A percentile compares a stretch with the other conserved stretches of the same genome.
phyloP scores from a whole-genome alignment of 768 basidiomycete genomes.

The Chalciporus sphaerocephalus region DNA sequence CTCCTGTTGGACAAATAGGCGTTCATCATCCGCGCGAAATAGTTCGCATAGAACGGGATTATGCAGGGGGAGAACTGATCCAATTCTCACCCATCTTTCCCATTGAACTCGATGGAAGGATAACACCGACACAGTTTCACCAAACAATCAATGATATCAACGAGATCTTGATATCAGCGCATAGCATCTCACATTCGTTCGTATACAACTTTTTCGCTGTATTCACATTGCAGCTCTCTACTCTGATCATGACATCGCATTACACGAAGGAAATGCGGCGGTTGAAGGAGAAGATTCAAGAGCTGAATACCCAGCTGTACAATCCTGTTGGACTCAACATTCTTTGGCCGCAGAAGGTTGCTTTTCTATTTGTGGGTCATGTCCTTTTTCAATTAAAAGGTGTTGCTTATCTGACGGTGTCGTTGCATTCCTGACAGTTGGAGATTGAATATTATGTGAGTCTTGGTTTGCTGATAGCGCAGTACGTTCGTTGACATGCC shows the following conservation, averaged over 20 bases:
- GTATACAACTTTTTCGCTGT: slow-evolving; percentile 78
- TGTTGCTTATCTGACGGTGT: background rate
- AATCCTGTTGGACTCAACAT: slow-evolving; percentile 87
- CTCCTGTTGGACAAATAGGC: slow-evolving; percentile 81
- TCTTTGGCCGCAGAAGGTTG: slow-evolving; percentile 78
- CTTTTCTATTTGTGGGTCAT: slow-evolving; percentile 84
- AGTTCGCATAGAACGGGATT: slow-evolving; percentile 88
- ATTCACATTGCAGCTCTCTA: slow-evolving; percentile 75
- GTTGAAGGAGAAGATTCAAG: slow-evolving; percentile 57
- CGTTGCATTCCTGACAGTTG: slow-evolving; percentile 47
- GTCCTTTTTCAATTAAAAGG: background rate
- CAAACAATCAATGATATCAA: slow-evolving; percentile 91
- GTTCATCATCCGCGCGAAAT: slow-evolving; percentile 90
- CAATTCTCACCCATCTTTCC: slow-evolving; percentile 91
- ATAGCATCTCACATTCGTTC: slow-evolving; percentile 68
- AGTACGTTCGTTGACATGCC: background rate
- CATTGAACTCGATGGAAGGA: slow-evolving; percentile 86
- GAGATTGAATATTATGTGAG: slow-evolving; percentile 94
- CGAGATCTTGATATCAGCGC: slow-evolving; percentile 78
- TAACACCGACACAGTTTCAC: slow-evolving; percentile 86
- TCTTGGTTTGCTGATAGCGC: slow-evolving; percentile 8
- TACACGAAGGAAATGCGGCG: slow-evolving; percentile 86
- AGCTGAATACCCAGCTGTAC: slow-evolving; percentile 68
- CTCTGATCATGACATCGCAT: slow-evolving; percentile 64
- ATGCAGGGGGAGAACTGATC: slow-evolving; percentile 80